These are phyloP conservation scores for Diaporthe capsici DNA, from an alignment of 2,329 filamentous ascomycete genomes.

Conservation along the genomic window DNA sequence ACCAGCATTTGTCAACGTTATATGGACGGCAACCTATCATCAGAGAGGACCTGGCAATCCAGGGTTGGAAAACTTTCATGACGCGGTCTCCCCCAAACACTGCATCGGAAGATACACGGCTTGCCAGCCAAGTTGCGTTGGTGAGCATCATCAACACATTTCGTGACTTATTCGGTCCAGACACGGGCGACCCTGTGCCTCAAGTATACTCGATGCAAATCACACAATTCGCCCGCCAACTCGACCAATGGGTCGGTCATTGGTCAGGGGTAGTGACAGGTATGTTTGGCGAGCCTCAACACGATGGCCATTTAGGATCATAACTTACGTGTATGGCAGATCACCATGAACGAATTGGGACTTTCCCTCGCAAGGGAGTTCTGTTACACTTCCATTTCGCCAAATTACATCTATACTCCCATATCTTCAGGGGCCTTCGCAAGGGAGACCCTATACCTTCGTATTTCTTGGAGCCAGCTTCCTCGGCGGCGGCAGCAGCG, in stretches of 20 bases:
- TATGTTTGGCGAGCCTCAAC: conserved; percentile 35
- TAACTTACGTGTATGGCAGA: not conserved
- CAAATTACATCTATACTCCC: conserved; percentile 50
- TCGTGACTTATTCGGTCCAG: conserved; percentile 68
- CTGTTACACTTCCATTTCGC: conserved; percentile 51
- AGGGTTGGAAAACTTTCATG: conserved; percentile 70
- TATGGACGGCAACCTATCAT: conserved; percentile 73
- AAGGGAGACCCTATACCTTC: conserved; percentile 30
- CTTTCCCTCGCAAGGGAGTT: conserved; percentile 51
- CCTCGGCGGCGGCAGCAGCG: conserved; percentile 47
- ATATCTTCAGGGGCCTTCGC: conserved; percentile 48
- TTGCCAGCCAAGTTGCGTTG: conserved; percentile 47
- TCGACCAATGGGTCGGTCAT: conserved; percentile 55
- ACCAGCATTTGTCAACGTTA: conserved; percentile 73
- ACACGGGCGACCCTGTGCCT: conserved; percentile 65
- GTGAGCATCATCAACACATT: conserved; percentile 70
- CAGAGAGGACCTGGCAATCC: conserved; percentile 69
- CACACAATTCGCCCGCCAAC: conserved; percentile 49
- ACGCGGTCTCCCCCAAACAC: conserved; percentile 68
- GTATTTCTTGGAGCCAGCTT: conserved; percentile 40
- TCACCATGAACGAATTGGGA: conserved; percentile 45
- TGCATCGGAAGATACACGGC: conserved; percentile 1
- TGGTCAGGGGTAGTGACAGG: conserved; percentile 52
- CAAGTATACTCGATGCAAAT: conserved; percentile 65
- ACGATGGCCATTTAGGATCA: fast-evolving